Conservation (phyloP, 768 basidiomycete genomes). For the Mycena latifolia region DNA sequence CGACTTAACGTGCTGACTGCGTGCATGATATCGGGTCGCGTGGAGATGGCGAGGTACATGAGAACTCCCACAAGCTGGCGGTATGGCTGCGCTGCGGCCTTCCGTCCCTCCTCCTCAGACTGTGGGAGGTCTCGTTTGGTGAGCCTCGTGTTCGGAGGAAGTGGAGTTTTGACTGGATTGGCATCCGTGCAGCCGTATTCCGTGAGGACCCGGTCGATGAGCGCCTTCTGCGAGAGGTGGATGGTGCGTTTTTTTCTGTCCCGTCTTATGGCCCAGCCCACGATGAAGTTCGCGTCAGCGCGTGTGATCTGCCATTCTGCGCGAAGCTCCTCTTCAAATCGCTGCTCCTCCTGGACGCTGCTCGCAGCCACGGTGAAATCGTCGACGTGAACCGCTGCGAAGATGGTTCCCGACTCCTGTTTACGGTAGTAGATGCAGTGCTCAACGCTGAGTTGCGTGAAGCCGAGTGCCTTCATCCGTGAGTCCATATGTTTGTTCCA, state of each 20-base stretch:
- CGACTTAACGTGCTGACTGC: neutral
- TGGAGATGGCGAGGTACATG: slow-evolving; percentile 42
- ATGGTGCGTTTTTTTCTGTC: slow-evolving; percentile 38
- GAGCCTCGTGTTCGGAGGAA: slow-evolving; percentile 43
- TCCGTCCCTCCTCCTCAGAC: slow-evolving; percentile 35
- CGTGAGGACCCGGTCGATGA: slow-evolving; percentile 45
- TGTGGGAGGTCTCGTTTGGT: slow-evolving; percentile 36
- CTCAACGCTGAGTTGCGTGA: slow-evolving; percentile 44
- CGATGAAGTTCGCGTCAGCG: slow-evolving; percentile 42
- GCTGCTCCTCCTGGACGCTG: slow-evolving; percentile 25
- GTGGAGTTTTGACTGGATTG: slow-evolving; percentile 42
- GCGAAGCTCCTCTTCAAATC: slow-evolving; percentile 44
- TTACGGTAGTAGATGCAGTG: slow-evolving; percentile 48
- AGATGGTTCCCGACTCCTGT: slow-evolving; percentile 31
- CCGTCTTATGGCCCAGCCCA: slow-evolving; percentile 51
- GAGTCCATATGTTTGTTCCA: slow-evolving; percentile 52
- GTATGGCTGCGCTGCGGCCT: slow-evolving; percentile 46
- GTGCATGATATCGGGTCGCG: slow-evolving; percentile 7
- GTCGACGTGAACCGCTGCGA: slow-evolving; percentile 52
- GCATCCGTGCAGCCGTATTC: slow-evolving; percentile 42
- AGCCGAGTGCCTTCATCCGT: slow-evolving; percentile 45
- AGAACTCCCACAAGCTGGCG: slow-evolving; percentile 45
- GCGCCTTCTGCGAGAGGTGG: slow-evolving; percentile 38
- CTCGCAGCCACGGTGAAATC: slow-evolving; percentile 42
- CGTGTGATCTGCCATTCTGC: slow-evolving; percentile 47